These are phyloP conservation scores for Aspergillus saccharolyticus DNA, from an alignment of 495 filamentous ascomycete species.

Conservation along the genomic window DNA sequence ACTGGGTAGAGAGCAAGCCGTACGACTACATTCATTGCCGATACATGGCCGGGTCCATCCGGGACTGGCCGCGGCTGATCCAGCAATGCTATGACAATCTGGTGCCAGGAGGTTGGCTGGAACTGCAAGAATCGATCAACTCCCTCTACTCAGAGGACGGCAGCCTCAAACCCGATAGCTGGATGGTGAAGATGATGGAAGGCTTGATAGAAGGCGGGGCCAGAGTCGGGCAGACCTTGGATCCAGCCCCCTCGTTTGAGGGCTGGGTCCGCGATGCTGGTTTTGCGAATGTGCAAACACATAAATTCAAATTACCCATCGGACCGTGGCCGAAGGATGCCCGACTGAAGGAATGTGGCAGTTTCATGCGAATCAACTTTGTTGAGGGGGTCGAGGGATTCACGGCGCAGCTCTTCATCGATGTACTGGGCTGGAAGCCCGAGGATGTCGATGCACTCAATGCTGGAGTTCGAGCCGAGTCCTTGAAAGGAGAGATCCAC, in stretches of 20 bases:
- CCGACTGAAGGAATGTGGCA: constrained; percentile 35
- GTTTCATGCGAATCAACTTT: constrained; percentile 24
- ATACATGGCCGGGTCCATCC: constrained; percentile 28
- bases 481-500: constrained; percentile 11
- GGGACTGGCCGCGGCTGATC: constrained; percentile 27
- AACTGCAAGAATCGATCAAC: constrained; percentile 32
- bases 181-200: constrained; percentile 27
- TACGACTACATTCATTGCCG: constrained; percentile 34
- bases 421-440: constrained; percentile 42
- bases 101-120: constrained; percentile 38
- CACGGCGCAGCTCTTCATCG: constrained; percentile 37
- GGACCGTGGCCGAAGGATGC: constrained; percentile 36
- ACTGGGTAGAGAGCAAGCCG: constrained; percentile 18
- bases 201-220: constrained; percentile 18
- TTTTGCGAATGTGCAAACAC: constrained; percentile 26
- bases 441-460: constrained; percentile 47
- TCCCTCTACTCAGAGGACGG: constrained; percentile 27
- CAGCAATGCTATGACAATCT: constrained; percentile 24
- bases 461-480: constrained; percentile 16
- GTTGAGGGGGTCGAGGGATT: constrained; percentile 34
- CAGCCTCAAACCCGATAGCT: constrained; percentile 28
- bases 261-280: constrained; percentile 27
- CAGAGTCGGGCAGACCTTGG: constrained; percentile 27
- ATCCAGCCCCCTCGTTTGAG: constrained; percentile 27
- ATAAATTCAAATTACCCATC: constrained; percentile 28